Percentiles rank a stretch among this genome's conserved stretches.
These are phyloP conservation scores for Apodospora peruviana DNA, from an alignment of 495 filamentous ascomycete genomes.

Conservation along the genomic window DNA sequence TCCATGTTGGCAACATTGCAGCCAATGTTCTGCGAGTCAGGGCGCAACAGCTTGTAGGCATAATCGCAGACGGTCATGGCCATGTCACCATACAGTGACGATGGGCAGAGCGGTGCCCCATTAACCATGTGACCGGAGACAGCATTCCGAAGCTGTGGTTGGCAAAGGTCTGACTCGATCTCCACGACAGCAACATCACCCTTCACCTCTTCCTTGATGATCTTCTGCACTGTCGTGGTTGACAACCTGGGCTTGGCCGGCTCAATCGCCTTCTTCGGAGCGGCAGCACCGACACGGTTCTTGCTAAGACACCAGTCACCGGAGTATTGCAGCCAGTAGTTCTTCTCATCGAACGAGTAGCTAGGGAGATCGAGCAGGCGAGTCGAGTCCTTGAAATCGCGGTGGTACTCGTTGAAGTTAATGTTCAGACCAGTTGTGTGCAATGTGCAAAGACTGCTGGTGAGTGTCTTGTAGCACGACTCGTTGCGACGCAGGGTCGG, in stretches of 20 bases:
- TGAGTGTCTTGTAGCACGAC: conserved; percentile 61
- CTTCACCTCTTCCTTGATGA: conserved; percentile 53
- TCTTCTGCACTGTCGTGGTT: conserved; percentile 45
- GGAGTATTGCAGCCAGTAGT: conserved; percentile 76
- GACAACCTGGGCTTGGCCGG: conserved; percentile 39
- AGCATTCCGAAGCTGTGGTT: conserved; percentile 53
- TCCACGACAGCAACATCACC: conserved; percentile 50
- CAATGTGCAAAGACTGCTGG: conserved; percentile 52
- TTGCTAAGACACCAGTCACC: conserved; percentile 67
- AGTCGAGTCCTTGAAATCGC: conserved; percentile 56
- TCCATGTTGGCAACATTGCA: conserved; percentile 60
- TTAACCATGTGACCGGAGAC: conserved; percentile 73
- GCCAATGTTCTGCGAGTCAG: conserved; percentile 46
- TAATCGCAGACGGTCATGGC: conserved; percentile 69
- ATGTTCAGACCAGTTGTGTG: conserved; percentile 62
- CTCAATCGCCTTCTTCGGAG: conserved; percentile 45
- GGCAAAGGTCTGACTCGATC: conserved; percentile 61
- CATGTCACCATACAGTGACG: conserved; percentile 71
- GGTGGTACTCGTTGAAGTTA: conserved; percentile 75
- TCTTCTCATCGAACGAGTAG: conserved; percentile 75
- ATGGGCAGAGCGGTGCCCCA: conserved; percentile 46
- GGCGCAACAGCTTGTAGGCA: conserved; percentile 53
- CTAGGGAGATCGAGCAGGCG: conserved; percentile 62
- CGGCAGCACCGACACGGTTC: conserved; percentile 55
- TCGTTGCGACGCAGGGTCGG: conserved; percentile 50